Percentiles rank a stretch among this genome's conserved stretches.
Evolutionary conservation across 495 filamentous ascomycete species (phyloP).

Genomic region (Astrothelium macrocarpum): DNA sequence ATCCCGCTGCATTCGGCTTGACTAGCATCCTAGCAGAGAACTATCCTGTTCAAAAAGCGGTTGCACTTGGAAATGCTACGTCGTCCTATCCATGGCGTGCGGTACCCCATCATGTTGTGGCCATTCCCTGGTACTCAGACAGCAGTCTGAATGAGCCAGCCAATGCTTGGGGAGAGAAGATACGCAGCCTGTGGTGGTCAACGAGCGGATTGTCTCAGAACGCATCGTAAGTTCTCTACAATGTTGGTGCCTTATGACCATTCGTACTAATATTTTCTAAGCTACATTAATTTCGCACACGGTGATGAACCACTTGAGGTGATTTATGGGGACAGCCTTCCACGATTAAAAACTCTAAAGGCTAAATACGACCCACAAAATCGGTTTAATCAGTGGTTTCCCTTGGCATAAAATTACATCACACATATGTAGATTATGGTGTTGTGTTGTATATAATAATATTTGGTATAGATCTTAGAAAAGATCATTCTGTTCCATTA

Average conservation of each 20-base stretch:
- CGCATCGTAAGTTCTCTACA: background rate
- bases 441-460: too few species aligned
- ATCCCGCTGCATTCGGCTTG: background rate
- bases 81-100: conserved; percentile 17
- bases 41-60: conserved; percentile 1
- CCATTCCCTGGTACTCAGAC: conserved; percentile 28
- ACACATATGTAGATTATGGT: too few species aligned
- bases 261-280: conserved; percentile 2
- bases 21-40: conserved; percentile 9
- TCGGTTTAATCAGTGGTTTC: conserved; percentile 13
- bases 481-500: too few species aligned
- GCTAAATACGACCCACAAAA: conserved; percentile 20
- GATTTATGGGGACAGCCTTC: conserved; percentile 17
- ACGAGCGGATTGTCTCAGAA: background rate
- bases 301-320: conserved; percentile 19
- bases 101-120: conserved; percentile 23
- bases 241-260: background rate
- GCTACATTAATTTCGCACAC: conserved; percentile 25
- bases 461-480: too few species aligned
- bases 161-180: conserved; percentile 18
- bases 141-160: conserved; percentile 21
- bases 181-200: background rate
- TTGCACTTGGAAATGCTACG: background rate
- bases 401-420: background rate
- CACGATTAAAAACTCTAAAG: conserved; percentile 16